Base-by-base conservation (phyloP, 108 stramenopile species). In the Nitzschia sp. region DNA sequence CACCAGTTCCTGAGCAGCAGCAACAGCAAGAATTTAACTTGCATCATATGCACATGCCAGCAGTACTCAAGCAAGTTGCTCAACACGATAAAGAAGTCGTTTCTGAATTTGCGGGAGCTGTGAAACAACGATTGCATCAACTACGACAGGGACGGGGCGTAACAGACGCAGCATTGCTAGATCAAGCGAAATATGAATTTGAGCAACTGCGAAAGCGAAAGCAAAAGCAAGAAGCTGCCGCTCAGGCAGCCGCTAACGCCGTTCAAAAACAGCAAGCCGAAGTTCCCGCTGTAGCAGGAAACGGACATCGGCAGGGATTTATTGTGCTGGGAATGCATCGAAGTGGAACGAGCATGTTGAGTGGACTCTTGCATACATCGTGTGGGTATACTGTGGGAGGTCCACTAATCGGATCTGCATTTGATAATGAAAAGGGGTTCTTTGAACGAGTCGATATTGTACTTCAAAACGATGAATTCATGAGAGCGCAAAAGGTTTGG, bases 391-490 rank as follows among this genome's bases (percentile, higher is more conserved):
- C 85, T 24, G 84, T 85, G 3, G 95, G 95, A 34, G 86, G 85
- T 3, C 53, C 69, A 0, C 45, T 78, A 36, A 66, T 78, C 59
- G 67, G 76, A 15, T 46, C 65, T 36, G 59, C 72, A 17, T 86
- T 85, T 76, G 96, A 97, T 65, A 97, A 97, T 55, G 88, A 86
- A 59, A 94, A 91, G 64, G 96, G 93, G 38, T 96, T 97, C 59
- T 97, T 89, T 68, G 96, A 97, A 63, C 81, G 84, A 30, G 54
- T 88, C 21, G 89, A 91, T 29, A 83, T 85, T 26, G 96, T 97
- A 0, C 58, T 92, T 19, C 92, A 93, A 70, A 93, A 95, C 70
- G 96, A 97, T 76, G 87, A 90, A 64, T 89, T 97, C 51, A 83
- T 97, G 81, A 51, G 48, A 0, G 66, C 70, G 1, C 96, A 97